phyloP scores from a whole-genome alignment of 768 basidiomycete genomes.

The Antrodiella citrinella region DNA sequence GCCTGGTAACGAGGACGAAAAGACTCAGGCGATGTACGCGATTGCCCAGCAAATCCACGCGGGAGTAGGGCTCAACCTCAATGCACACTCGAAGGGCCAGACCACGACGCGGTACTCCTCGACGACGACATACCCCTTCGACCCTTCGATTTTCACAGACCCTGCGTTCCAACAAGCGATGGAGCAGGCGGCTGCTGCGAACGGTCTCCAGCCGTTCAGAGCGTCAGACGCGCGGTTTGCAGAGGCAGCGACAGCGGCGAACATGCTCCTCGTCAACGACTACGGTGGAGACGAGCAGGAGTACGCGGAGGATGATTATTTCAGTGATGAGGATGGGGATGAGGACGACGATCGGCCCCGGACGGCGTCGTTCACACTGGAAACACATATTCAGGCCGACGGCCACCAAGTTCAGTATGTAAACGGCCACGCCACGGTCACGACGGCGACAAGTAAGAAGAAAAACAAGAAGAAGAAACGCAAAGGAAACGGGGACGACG shows the following conservation, averaged over 20 bases:
- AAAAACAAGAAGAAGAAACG: conserved; percentile 33
- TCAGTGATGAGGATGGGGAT: conserved; percentile 40
- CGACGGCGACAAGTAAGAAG: conserved; percentile 42
- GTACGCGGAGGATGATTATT: conserved; percentile 34
- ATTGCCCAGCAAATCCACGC: conserved; percentile 60
- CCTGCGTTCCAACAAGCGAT: conserved; percentile 43
- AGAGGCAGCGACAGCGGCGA: conserved; percentile 15
- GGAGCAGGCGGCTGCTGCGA: conserved; percentile 37
- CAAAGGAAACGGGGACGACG: conserved; percentile 15
- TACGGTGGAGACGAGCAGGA: conserved; percentile 29
- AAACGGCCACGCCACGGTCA: conserved; percentile 2
- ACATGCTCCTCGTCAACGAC: conserved; percentile 29
- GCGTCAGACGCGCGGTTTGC: conserved; percentile 6
- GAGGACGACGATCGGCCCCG: conserved; percentile 26
- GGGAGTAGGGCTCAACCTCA: conserved; percentile 22
- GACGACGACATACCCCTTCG: conserved; percentile 34
- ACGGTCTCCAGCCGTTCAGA: conserved; percentile 14
- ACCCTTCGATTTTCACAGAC: conserved; percentile 46
- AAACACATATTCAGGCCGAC: conserved; percentile 1
- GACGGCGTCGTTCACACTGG: conserved; percentile 32
- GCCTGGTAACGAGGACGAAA: conserved; percentile 27
- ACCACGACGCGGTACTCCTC: conserved; percentile 33
- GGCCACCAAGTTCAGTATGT: conserved; percentile 1
- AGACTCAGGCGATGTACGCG: conserved; percentile 59
- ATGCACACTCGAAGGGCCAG: conserved; percentile 21